Conservation (phyloP, 495 filamentous ascomycete genomes). For the Chlorociboria aeruginascens region DNA sequence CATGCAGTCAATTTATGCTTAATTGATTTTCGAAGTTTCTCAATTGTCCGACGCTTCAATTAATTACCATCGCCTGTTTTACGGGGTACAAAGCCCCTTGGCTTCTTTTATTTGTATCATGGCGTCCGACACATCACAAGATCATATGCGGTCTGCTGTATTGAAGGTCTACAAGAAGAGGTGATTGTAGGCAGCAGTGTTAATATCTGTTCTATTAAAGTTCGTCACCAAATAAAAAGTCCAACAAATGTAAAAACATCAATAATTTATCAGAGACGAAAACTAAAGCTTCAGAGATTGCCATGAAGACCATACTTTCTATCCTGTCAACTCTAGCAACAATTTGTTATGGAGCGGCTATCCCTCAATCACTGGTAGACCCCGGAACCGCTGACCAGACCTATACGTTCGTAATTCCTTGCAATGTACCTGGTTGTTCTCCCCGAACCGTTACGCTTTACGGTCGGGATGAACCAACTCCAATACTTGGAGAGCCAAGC, state of each 20-base stretch:
- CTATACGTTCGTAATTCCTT: neutral
- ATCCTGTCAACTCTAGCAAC: no score
- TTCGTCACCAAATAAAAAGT: no score
- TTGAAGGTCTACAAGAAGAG: slow-evolving; percentile 7
- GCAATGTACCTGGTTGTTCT: neutral
- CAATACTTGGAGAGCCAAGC: neutral
- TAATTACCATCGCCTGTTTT: neutral
- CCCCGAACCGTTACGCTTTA: neutral
- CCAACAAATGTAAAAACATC: no score
- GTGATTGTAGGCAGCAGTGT: no score
- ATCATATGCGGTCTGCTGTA: neutral
- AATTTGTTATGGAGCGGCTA: no score
- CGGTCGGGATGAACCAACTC: neutral
- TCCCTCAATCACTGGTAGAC: no score
- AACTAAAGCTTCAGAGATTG: no score
- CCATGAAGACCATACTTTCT: no score
- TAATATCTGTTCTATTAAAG: no score
- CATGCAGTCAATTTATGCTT: slow-evolving; percentile 8
- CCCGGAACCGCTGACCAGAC: neutral
- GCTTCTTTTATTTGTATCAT: slow-evolving; percentile 1
- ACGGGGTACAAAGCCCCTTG: neutral
- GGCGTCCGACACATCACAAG: slow-evolving; percentile 7
- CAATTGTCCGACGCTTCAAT: neutral
- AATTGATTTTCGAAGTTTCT: slow-evolving; percentile 6
- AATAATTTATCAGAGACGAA: no score